These are phyloP conservation scores for Gossypium arboreum DNA, from an alignment of 345 rosid genomes.

Conservation along the genomic window DNA sequence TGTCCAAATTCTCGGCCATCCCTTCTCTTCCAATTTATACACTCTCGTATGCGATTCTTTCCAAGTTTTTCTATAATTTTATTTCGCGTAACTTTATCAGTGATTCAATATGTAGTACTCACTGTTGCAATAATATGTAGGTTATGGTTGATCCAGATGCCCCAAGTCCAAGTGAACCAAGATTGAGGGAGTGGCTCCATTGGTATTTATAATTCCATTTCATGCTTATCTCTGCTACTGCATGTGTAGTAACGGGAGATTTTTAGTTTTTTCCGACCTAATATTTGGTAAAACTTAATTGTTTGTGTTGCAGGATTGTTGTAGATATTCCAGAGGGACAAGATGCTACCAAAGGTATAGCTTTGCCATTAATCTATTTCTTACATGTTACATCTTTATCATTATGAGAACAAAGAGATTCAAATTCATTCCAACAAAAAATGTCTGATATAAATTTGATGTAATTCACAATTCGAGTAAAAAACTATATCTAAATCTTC, in stretches of 20 bases:
- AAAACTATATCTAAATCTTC: neutral
- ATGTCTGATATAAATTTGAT: neutral
- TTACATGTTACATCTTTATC: neutral
- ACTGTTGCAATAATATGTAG: neutral
- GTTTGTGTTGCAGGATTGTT: slow-evolving; percentile 31
- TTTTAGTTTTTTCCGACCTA: neutral
- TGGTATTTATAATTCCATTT: slow-evolving; percentile 4
- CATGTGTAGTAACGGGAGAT: neutral
- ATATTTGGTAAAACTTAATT: neutral
- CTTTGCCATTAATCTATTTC: neutral
- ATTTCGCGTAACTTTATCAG: neutral
- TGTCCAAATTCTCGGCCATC: slow-evolving; percentile 17
- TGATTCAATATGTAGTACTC: neutral
- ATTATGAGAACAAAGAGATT: neutral
- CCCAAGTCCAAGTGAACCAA: slow-evolving; percentile 18
- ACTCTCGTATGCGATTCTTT: slow-evolving; percentile 18
- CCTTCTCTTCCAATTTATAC: slow-evolving; percentile 14
- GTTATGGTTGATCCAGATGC: slow-evolving; percentile 20
- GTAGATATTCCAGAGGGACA: slow-evolving; percentile 39
- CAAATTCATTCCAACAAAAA: neutral
- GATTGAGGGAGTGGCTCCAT: slow-evolving; percentile 16
- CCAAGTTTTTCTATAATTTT: neutral
- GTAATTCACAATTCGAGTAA: neutral
- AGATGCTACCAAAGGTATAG: slow-evolving; percentile 32
- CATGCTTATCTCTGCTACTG: neutral